Base-by-base conservation (phyloP, 2,329 filamentous ascomycete genomes). In the Metarhizium rileyi region DNA sequence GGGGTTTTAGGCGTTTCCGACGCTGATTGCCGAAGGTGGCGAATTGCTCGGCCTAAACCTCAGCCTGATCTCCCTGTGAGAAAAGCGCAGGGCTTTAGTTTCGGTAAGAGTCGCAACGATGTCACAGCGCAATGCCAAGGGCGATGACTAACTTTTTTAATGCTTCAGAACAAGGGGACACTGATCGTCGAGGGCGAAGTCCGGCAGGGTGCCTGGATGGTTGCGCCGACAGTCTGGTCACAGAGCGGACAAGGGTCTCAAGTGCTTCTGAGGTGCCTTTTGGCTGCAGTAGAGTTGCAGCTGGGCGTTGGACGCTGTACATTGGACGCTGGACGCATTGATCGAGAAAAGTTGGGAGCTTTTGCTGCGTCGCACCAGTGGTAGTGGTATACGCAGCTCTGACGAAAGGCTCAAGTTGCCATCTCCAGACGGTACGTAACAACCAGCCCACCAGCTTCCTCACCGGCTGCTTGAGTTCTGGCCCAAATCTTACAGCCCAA, bases 61-160 rank as follows among this genome's bases (percentile, higher is more conserved):
- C n/a, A 16, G 10, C 33, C 33, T 20, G 35, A 38, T 6, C 6
- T n/a, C 35, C 20, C 5, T 16, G 9, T 36, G 14, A 36, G 6
- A 38, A 38, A n/a, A 6, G 35, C 16, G 35, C n/a, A 20, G 16
- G n/a, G 18, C 35, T 20, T 38, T 14, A 20, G 8, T 38, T 18
- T 22, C 20, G 35, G 35, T 38, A 42, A 12, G 41, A 10, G 45
- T 33, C 30, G 23, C 40, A 35, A 45, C 49, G 45, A 50, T 45
- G 45, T 50, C 49, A 50, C 49, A 41, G 30, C 30, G 45, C 22
- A 40, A 26, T 18, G 22, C 36, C 26, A 18, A 10, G 18, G 6
- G 16, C 35, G 20, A 38, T 28, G 20, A 33, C 45, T 36, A 30
- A 47, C 25, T 16, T 42, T 23, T 18, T n/a, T 42, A 22, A 3